Evolutionary conservation across 352 stramenopile species (phyloP).

Genomic region (Poterioochromonas sp.): DNA sequence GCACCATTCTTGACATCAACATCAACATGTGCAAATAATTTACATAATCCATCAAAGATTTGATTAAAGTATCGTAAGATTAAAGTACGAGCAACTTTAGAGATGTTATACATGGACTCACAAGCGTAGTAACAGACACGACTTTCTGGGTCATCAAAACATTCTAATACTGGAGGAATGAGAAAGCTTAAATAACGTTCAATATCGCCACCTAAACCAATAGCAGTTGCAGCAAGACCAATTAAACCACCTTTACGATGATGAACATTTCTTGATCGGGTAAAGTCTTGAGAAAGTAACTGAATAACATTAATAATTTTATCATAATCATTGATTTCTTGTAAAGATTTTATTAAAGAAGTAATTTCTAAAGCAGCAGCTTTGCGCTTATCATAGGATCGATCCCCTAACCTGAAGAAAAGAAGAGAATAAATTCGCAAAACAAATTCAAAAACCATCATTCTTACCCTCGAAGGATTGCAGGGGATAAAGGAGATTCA

Average conservation of each 20-base stretch:
- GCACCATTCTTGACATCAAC: conserved; percentile 97
- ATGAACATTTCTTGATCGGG: conserved; percentile 93
- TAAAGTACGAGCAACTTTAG: conserved; percentile 82
- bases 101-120: conserved; percentile 99
- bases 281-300: conserved; percentile 93
- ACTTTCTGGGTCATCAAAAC: conserved; percentile 96
- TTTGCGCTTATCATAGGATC: conserved; percentile 99
- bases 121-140: conserved; percentile 97
- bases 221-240: conserved; percentile 89
- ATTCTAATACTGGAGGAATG: conserved; percentile 93
- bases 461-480: conserved; percentile 29
- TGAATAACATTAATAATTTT: conserved; percentile 85
- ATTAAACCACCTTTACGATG: conserved; percentile 97
- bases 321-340: conserved; percentile 30
- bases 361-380: conserved; percentile 96
- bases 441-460: not conserved
- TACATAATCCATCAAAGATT: conserved; percentile 94
- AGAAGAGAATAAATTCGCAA: not conserved
- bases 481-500: conserved; percentile 26
- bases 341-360: conserved; percentile 84
- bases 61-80: conserved; percentile 98
- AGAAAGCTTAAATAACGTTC: conserved; percentile 68
- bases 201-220: conserved; percentile 76
- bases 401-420: conserved; percentile 76
- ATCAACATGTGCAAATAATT: conserved; percentile 97